Evolutionary conservation across 306 rosid species (phyloP), one percentile per base, ranked within the genome.

Genomic region (Trifolium fragiferum): DNA sequence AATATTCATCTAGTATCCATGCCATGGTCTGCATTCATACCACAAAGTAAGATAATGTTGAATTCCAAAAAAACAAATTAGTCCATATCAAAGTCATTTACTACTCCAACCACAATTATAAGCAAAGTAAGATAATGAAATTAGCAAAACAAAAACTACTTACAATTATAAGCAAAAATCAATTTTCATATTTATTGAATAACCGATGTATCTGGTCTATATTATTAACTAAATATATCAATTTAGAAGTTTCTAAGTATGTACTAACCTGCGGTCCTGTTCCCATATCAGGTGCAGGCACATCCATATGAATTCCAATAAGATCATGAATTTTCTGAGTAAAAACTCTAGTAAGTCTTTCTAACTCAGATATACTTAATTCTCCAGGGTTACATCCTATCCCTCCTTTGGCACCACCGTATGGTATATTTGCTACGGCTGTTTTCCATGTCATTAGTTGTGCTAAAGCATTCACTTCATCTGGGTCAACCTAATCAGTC

Each of bases 361-460:
- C 98, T 55, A 91, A 84, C 84, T 94, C 98, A 8, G 98, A 89
- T 13, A 66, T 5, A 66, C 90, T 94, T 76, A 94, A 47, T 15
- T 90, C 84, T 55, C 84, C 57, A 2, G 98, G 98, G 83, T 86
- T 38, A 53, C 97, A 91, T 35, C 98, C 98, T 80, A 94, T 94
- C 54, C 98, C 98, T 35, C 98, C 98, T 77, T 94, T 94, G 61
- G 97, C 98, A 77, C 98, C 98, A 13, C 98, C 98, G 19, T 94
- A 94, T 1, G 98, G 98, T 78, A 94, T 83, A 41, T 90, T 94
- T 53, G 98, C 97, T 7, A 94, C 98, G 0, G 98, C 98, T 37
- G 98, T 94, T 87, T 94, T 94, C 98, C 98, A 94, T 43, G 98
- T 94, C 98, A 94, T 94, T 51, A 94, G 77, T 68, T 94, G 98